Evolutionary conservation across 208 protist species (phyloP), one percentile per base, ranked within the genome.

Genomic region (Spongospora subterranea): DNA sequence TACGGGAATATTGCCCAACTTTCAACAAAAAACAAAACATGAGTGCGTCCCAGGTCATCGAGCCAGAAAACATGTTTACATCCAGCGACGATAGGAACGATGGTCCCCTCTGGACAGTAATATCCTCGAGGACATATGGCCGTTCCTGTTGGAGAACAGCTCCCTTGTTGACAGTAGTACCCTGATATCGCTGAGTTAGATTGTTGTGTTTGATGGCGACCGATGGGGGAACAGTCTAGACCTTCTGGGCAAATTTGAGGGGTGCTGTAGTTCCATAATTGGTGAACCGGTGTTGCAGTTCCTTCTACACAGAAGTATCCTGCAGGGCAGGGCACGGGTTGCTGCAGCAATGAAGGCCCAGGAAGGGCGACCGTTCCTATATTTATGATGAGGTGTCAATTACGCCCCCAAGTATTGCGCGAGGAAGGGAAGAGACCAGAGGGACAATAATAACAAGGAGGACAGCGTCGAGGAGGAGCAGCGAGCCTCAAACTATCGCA

Each of bases 291-390:
- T 43, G 71, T 82, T 20, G 71, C 71, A n/a, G n/a, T 35, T 35
- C 71, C 71, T 35, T 82, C 71, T 40, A 82, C n/a, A 82, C 71
- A 82, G 71, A 40, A 82, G 35, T 82, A 82, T 82, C 71, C 71
- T 6, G n/a, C 35, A 20, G 71, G 71, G 40, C 71, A 82, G 40
- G 71, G 17, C 17, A 39, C 11, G 6, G 71, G 71, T 35, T 82
- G 11, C n/a, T 82, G 71, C 71, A 82, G 40, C n/a, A 6, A 6
- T 20, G 71, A 82, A 35, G 71, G 6, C 6, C 35, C 35, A 6
- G 71, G 71, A 6, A 82, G 17, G 11, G 71, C 71, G 11, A 45
- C 13, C 40, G 71, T 82, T 82, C 71, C 71, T 82, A n/a, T n/a
- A n/a, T n/a, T n/a, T n/a, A n/a, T 45, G 40, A 82, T 60, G 6